Percentiles rank a stretch among this genome's conserved stretches.
These are phyloP conservation scores for Magnaporthiopsis incrustans DNA, from an alignment of 2,329 filamentous ascomycete species.

Conservation along the genomic window DNA sequence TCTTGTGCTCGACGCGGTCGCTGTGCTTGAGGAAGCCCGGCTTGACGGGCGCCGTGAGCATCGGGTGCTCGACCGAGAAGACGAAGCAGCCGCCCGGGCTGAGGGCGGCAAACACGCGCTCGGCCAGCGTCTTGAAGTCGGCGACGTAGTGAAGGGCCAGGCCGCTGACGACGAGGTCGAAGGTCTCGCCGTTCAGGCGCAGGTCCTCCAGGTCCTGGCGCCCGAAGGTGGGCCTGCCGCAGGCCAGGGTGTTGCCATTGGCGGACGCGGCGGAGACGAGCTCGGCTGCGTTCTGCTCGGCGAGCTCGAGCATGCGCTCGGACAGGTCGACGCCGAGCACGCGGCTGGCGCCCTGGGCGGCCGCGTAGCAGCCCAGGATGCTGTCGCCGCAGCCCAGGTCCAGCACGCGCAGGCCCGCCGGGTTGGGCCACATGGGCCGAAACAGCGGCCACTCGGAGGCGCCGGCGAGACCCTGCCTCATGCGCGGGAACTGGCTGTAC, in stretches of 20 bases:
- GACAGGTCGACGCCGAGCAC: slow-evolving; percentile 34
- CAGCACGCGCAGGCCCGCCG: slow-evolving; percentile 25
- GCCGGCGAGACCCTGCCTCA: slow-evolving; percentile 20
- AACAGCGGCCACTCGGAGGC: slow-evolving; percentile 37
- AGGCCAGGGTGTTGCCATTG: not conserved
- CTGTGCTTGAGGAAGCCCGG: slow-evolving; percentile 16
- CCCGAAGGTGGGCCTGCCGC: slow-evolving; percentile 15
- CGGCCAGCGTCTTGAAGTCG: slow-evolving; percentile 23
- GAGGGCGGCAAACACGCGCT: slow-evolving; percentile 22
- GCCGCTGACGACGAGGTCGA: slow-evolving; percentile 32
- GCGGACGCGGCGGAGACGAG: not conserved
- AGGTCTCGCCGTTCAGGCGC: slow-evolving; percentile 18
- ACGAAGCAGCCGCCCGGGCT: slow-evolving; percentile 26
- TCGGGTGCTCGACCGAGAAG: slow-evolving; percentile 39
- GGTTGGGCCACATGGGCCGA: slow-evolving; percentile 27
- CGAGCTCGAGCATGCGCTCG: slow-evolving; percentile 15
- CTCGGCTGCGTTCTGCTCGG: not conserved
- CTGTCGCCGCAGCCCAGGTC: slow-evolving; percentile 40
- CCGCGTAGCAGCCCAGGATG: slow-evolving; percentile 36
- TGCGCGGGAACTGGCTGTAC: slow-evolving; percentile 7
- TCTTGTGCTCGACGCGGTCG: not conserved
- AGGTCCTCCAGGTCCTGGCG: slow-evolving; percentile 26
- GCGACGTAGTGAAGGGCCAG: slow-evolving; percentile 33
- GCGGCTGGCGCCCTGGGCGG: slow-evolving; percentile 25
- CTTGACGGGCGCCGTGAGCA: slow-evolving; percentile 32